Conservation (phyloP, 2,329 filamentous ascomycete species). For the Aspergillus glaucus region DNA sequence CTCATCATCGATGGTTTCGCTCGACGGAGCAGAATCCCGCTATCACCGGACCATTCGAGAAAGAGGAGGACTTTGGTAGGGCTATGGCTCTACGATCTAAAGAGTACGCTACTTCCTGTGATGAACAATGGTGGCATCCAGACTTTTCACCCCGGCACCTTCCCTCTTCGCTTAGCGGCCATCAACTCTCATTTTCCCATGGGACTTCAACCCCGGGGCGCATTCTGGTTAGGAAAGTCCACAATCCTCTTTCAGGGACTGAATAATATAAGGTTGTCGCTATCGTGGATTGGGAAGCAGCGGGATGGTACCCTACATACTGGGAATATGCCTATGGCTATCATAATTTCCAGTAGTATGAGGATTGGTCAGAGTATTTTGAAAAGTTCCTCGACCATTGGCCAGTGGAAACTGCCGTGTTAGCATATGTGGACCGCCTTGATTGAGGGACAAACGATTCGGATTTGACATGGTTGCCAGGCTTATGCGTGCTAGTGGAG, state of each 20-base stretch:
- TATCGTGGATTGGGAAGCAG: slow-evolving; percentile 21
- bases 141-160: slow-evolving; percentile 16
- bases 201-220: slow-evolving; percentile 19
- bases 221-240: slow-evolving; percentile 12
- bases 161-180: slow-evolving; percentile 10
- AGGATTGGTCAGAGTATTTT: slow-evolving; percentile 20
- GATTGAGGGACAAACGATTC: too few relatives aligned
- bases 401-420: slow-evolving; percentile 16
- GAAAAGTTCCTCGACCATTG: slow-evolving; percentile 19
- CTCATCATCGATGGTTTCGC: not conserved
- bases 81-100: slow-evolving; percentile 7
- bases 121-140: slow-evolving; percentile 10
- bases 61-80: not conserved
- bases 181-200: slow-evolving; percentile 18
- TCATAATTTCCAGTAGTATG: slow-evolving; percentile 15
- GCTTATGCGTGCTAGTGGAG: too few relatives aligned
- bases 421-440: not conserved
- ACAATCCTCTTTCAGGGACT: slow-evolving; percentile 7
- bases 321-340: slow-evolving; percentile 21
- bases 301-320: slow-evolving; percentile 23
- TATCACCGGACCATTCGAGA: not conserved
- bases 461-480: too few relatives aligned
- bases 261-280: slow-evolving; percentile 13
- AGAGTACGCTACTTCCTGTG: slow-evolving; percentile 10
- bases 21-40: not conserved